phyloP scores from a whole-genome alignment of 2,329 filamentous ascomycete species.

The Cladosporium velox region DNA sequence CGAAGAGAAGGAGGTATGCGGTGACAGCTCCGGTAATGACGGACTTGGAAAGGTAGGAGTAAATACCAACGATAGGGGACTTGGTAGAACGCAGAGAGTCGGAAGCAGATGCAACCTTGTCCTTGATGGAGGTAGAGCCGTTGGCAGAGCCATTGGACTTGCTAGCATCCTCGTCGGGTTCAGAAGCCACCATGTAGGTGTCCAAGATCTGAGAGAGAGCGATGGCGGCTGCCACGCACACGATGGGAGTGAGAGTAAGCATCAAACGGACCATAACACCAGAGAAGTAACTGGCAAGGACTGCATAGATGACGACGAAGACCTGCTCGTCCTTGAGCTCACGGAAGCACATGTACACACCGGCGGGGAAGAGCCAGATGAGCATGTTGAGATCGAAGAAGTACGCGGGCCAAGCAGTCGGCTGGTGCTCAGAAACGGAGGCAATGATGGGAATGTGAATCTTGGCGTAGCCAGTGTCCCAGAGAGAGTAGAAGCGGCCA shows the following conservation, averaged over 20 bases:
- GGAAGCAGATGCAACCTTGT: constrained; percentile 57
- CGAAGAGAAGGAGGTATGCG: constrained; percentile 86
- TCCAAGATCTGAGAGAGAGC: constrained; percentile 86
- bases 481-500: constrained; percentile 97
- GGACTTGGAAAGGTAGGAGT: constrained; percentile 75
- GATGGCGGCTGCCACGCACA: constrained; percentile 90
- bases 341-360: constrained; percentile 97
- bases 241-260: constrained; percentile 93
- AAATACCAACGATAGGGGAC: constrained; percentile 79
- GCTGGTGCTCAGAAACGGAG: constrained; percentile 99
- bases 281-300: constrained; percentile 95
- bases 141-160: constrained; percentile 47
- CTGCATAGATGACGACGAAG: constrained; percentile 95
- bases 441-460: constrained; percentile 99
- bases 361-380: constrained; percentile 98
- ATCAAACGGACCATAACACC: constrained; percentile 99
- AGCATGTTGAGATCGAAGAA: constrained; percentile 98
- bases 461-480: constrained; percentile 98
- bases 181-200: constrained; percentile 71
- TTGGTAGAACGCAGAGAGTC: constrained; percentile 69
- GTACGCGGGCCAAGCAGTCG: constrained; percentile 97
- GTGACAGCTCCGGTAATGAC: constrained; percentile 72
- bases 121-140: constrained; percentile 47
- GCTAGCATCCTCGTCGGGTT: constrained; percentile 54
- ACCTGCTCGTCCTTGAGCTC: constrained; percentile 93